A percentile compares a stretch with the other conserved stretches of the same genome.
These are phyloP conservation scores for Aureobasidium sp. DNA, from an alignment of 2,329 filamentous ascomycete species.

Conservation along the genomic window DNA sequence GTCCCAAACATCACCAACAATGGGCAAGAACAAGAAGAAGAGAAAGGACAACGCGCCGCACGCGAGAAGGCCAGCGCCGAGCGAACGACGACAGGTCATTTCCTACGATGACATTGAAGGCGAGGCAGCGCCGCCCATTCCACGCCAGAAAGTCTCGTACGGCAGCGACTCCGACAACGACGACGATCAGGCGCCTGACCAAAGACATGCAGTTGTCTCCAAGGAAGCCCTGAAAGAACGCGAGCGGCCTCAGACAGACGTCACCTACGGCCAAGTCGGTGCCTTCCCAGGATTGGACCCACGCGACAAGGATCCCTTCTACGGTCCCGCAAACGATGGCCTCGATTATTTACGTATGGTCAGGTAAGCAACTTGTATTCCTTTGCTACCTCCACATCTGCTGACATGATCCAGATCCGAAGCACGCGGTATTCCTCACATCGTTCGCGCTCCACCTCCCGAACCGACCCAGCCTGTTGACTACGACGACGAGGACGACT, in stretches of 20 bases:
- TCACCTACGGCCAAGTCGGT: conserved; percentile 63
- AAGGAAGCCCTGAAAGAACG: neutral
- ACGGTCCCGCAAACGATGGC: conserved; percentile 57
- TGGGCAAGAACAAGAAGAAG: conserved; percentile 18
- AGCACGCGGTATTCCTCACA: conserved; percentile 64
- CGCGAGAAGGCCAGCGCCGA: conserved; percentile 23
- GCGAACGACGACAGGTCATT: conserved; percentile 9
- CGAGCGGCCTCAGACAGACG: conserved; percentile 45
- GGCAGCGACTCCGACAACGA: conserved; percentile 12
- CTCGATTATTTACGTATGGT: conserved; percentile 65
- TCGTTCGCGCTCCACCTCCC: conserved; percentile 54
- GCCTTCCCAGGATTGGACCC: conserved; percentile 60
- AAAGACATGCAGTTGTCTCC: conserved; percentile 8
- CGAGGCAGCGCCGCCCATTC: conserved; percentile 13
- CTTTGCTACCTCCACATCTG: conserved; percentile 25
- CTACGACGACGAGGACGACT: conserved; percentile 33
- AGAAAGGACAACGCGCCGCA: conserved; percentile 36
- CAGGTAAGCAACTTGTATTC: conserved; percentile 47
- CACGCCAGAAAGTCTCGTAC: conserved; percentile 17
- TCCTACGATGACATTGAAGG: conserved; percentile 17
- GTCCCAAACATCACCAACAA: neutral
- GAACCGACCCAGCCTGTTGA: neutral
- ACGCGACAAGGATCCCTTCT: conserved; percentile 57
- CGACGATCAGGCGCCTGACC: neutral
- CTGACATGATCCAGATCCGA: conserved; percentile 52